These are phyloP conservation scores for Alloteropsis angusta DNA, from an alignment of 202 grass and related monocot species.

Conservation along the genomic window DNA sequence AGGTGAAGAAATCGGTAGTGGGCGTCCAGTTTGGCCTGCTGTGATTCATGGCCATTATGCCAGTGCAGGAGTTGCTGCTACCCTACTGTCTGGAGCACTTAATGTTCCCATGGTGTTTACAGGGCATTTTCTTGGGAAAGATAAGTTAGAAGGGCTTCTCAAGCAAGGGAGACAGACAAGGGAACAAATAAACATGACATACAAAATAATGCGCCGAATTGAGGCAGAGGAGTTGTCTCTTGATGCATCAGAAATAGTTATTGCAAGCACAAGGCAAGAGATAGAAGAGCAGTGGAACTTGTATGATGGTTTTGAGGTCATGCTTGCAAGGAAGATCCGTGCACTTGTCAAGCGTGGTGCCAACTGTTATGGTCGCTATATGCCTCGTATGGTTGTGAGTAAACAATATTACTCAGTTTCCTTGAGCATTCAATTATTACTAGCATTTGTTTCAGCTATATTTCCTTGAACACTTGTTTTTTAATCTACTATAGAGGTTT, in stretches of 20 bases:
- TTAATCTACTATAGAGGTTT: slow-evolving; percentile 14
- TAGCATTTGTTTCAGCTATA: slow-evolving; percentile 6
- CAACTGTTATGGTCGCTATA: slow-evolving; percentile 80
- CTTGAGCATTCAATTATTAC: slow-evolving; percentile 8
- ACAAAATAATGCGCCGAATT: slow-evolving; percentile 98
- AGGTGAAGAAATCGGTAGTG: slow-evolving; percentile 69
- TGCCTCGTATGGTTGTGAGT: slow-evolving; percentile 99
- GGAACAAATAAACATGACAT: slow-evolving; percentile 85
- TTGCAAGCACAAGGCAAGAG: slow-evolving; percentile 95
- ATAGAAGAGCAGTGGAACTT: slow-evolving; percentile 97
- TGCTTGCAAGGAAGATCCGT: slow-evolving; percentile 75
- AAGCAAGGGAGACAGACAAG: slow-evolving; percentile 92
- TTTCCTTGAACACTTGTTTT: slow-evolving; percentile 16
- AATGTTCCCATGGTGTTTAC: slow-evolving; percentile 98
- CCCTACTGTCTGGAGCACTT: slow-evolving; percentile 83
- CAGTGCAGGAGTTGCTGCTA: slow-evolving; percentile 81
- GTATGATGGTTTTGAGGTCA: slow-evolving; percentile 97
- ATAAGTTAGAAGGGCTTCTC: slow-evolving; percentile 88
- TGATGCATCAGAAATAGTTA: slow-evolving; percentile 91
- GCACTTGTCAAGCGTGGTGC: slow-evolving; percentile 73
- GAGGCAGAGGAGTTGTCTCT: slow-evolving; percentile 81
- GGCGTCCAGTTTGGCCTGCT: slow-evolving; percentile 71
- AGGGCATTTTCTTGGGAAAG: slow-evolving; percentile 95
- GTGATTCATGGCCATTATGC: slow-evolving; percentile 98
- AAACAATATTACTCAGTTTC: slow-evolving; percentile 15